phyloP scores from a whole-genome alignment of 1,284 basidiomycete species.

The Cutaneotrichosporon sp. region DNA sequence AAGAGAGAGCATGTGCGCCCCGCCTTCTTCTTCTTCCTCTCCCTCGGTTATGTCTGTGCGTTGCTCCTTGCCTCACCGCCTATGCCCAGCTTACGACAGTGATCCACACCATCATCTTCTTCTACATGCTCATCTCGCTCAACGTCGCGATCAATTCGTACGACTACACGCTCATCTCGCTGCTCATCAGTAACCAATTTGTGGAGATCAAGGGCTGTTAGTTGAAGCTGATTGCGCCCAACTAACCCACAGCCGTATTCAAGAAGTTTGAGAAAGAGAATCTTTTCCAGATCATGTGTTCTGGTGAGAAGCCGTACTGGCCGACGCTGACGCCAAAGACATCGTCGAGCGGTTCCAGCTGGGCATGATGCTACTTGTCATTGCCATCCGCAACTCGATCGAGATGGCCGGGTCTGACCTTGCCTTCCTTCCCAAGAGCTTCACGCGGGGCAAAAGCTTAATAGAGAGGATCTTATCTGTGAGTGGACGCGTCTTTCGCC shows the following conservation, averaged over 20 bases:
- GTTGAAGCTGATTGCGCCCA: constrained; percentile 18
- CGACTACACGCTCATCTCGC: constrained; percentile 88
- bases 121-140: constrained; percentile 91
- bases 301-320: constrained; percentile 55
- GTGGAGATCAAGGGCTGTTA: constrained; percentile 96
- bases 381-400: constrained; percentile 91
- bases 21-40: constrained; percentile 76
- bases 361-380: constrained; percentile 80
- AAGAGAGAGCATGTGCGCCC: constrained; percentile 57
- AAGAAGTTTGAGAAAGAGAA: constrained; percentile 99
- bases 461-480: constrained; percentile 78
- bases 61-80: constrained; percentile 7
- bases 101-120: constrained; percentile 86
- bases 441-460: constrained; percentile 71
- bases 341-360: constrained; percentile 98
- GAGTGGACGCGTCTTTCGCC: constrained; percentile 34
- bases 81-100: constrained; percentile 52
- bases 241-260: constrained; percentile 63
- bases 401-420: constrained; percentile 87
- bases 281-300: constrained; percentile 98
- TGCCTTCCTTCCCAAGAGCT: constrained; percentile 74
- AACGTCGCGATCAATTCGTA: constrained; percentile 99
- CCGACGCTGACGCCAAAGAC: constrained; percentile 54
- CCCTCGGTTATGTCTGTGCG: constrained; percentile 77
- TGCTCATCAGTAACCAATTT: constrained; percentile 96